Percentiles rank a stretch among this genome's conserved stretches.
Evolutionary conservation across 2,329 filamentous ascomycete species (phyloP).

Genomic region (Sporothrix schenckii): DNA sequence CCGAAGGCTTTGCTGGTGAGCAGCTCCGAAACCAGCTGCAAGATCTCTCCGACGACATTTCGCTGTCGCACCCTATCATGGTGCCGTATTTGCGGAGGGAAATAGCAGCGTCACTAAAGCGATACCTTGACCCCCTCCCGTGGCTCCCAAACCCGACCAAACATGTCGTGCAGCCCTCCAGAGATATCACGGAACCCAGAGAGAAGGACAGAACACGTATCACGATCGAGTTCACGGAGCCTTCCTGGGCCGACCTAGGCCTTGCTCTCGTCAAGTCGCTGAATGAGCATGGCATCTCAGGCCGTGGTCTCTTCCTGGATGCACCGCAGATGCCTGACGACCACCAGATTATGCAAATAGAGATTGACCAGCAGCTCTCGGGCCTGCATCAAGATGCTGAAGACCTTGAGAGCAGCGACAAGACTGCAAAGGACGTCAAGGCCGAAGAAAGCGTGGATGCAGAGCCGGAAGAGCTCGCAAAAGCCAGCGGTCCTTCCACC

Average conservation of each 20-base stretch:
- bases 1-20: constrained; percentile 65
- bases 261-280: constrained; percentile 47
- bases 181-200: not conserved
- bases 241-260: constrained; percentile 51
- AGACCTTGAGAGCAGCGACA: constrained; percentile 12
- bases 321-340: constrained; percentile 46
- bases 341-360: constrained; percentile 46
- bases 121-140: constrained; percentile 63
- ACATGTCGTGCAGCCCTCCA: constrained; percentile 24
- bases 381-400: not conserved
- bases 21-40: constrained; percentile 61
- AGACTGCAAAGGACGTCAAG: constrained; percentile 13
- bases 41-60: constrained; percentile 58
- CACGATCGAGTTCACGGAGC: constrained; percentile 40
- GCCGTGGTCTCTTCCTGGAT: constrained; percentile 44
- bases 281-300: constrained; percentile 43
- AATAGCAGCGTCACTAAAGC: constrained; percentile 56
- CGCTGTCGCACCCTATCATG: constrained; percentile 64
- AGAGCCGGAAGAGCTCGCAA: not conserved
- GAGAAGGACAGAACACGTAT: constrained; percentile 37
- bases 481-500: not conserved
- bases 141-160: constrained; percentile 60
- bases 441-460: not conserved
- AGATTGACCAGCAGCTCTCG: constrained; percentile 44
- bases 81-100: constrained; percentile 57